Evolutionary conservation across 768 basidiomycete genomes (phyloP).

Genomic region (Phylloporus sp.): DNA sequence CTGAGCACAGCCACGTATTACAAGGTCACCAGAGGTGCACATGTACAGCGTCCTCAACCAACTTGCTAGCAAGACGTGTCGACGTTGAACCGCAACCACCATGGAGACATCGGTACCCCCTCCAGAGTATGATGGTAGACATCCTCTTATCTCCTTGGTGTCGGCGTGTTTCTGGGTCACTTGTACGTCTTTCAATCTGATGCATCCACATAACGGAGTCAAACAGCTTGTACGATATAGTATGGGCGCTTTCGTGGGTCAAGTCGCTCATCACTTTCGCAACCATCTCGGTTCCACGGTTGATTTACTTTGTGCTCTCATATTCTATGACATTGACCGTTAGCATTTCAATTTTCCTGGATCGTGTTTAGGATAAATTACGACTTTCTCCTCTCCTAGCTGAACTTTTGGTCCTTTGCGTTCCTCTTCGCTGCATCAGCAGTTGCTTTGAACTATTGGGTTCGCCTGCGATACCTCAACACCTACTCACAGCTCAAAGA

Average conservation of each 20-base stretch:
- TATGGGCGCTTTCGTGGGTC: slow-evolving; percentile 79
- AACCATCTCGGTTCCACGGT: slow-evolving; percentile 79
- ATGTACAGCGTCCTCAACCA: slow-evolving; percentile 1
- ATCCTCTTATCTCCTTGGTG: slow-evolving; percentile 72
- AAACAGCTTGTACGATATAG: slow-evolving; percentile 37
- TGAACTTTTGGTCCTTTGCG: slow-evolving; percentile 90
- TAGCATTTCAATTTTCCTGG: slow-evolving; percentile 26
- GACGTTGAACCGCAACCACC: slow-evolving; percentile 12
- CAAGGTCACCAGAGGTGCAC: slow-evolving; percentile 10
- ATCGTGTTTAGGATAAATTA: not conserved
- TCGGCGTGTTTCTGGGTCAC: slow-evolving; percentile 85
- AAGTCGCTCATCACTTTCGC: slow-evolving; percentile 71
- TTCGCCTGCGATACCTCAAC: slow-evolving; percentile 78
- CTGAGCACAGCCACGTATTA: slow-evolving; percentile 30
- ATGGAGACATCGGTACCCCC: slow-evolving; percentile 23
- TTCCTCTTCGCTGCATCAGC: slow-evolving; percentile 66
- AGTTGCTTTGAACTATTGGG: slow-evolving; percentile 75
- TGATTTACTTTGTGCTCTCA: slow-evolving; percentile 73
- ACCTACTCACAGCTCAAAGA: slow-evolving; percentile 75
- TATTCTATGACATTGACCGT: slow-evolving; percentile 90
- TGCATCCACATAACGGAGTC: not conserved
- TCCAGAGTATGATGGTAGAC: slow-evolving; percentile 39
- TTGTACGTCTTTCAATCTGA: slow-evolving; percentile 44
- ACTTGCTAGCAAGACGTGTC: not conserved
- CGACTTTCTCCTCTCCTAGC: slow-evolving; percentile 38